These are phyloP conservation scores for Exophiala viscosa DNA, from an alignment of 2,329 filamentous ascomycete species.

Conservation along the genomic window DNA sequence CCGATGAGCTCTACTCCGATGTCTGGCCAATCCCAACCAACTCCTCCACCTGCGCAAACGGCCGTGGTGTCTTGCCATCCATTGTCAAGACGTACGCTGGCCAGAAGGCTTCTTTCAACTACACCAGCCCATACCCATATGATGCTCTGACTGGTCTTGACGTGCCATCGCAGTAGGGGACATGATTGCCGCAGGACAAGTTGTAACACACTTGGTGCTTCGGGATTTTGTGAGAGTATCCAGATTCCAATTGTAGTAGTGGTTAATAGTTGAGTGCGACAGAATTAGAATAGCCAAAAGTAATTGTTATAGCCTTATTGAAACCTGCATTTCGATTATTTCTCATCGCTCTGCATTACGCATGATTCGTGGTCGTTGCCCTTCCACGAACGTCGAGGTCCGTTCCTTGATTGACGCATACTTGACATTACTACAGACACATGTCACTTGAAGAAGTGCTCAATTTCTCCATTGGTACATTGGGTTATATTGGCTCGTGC, in stretches of 20 bases:
- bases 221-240: not conserved
- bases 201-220: no score
- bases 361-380: no score
- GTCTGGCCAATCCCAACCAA: constrained; percentile 46
- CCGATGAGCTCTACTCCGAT: constrained; percentile 28
- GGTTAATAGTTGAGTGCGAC: not conserved
- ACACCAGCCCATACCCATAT: constrained; percentile 17
- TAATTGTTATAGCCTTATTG: no score
- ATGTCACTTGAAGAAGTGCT: no score
- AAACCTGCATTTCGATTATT: not conserved
- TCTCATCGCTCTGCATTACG: no score
- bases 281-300: not conserved
- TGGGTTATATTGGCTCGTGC: no score
- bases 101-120: constrained; percentile 13
- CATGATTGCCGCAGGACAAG: no score
- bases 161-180: not conserved
- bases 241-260: not conserved
- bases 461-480: no score
- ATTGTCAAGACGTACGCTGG: constrained; percentile 13
- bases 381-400: no score
- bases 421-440: no score
- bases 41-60: constrained; percentile 69
- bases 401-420: no score
- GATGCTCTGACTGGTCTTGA: constrained; percentile 12
- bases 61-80: constrained; percentile 52